Percentiles rank a stretch among this genome's conserved stretches.
phyloP scores from a whole-genome alignment of 2,329 filamentous ascomycete species.

The Tolypocladium tundrense region DNA sequence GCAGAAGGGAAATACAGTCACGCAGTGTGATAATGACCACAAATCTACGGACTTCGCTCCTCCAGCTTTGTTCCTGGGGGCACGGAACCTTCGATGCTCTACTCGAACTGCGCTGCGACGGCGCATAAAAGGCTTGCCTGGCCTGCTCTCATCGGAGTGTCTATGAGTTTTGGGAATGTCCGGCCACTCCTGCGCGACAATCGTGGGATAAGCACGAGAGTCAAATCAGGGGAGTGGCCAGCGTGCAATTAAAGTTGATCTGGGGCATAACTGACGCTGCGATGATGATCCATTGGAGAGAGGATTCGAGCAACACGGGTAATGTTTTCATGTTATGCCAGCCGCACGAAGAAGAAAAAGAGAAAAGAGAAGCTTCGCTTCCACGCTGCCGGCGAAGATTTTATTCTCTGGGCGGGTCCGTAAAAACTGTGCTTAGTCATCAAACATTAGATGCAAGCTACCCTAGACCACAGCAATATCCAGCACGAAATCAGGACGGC shows the following conservation, averaged over 20 bases:
- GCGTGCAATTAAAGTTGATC: conserved; percentile 70
- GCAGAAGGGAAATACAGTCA: not conserved
- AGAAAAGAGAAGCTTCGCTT: conserved; percentile 26
- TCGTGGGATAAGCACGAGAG: conserved; percentile 17
- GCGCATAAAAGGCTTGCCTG: not conserved
- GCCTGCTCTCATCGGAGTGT: not conserved
- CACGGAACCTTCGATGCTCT: not conserved
- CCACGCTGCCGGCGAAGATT: conserved; percentile 12
- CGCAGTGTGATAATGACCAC: not conserved
- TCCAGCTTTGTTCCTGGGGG: not conserved
- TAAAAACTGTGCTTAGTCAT: conserved; percentile 12
- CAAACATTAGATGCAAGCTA: not conserved
- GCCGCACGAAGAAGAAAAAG: conserved; percentile 68
- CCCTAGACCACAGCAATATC: not conserved
- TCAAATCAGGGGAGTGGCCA: conserved; percentile 39
- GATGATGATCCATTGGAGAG: conserved; percentile 39
- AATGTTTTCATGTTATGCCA: conserved; percentile 57
- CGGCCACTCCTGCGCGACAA: conserved; percentile 26
- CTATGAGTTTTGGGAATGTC: conserved; percentile 25
- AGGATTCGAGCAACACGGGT: conserved; percentile 73
- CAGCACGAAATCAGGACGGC: too few species aligned
- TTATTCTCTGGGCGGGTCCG: conserved; percentile 13
- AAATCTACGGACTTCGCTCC: not conserved
- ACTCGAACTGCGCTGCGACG: not conserved
- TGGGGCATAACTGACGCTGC: conserved; percentile 73